These are phyloP conservation scores for Aspergillus steynii DNA, from an alignment of 495 filamentous ascomycete species.

Conservation along the genomic window DNA sequence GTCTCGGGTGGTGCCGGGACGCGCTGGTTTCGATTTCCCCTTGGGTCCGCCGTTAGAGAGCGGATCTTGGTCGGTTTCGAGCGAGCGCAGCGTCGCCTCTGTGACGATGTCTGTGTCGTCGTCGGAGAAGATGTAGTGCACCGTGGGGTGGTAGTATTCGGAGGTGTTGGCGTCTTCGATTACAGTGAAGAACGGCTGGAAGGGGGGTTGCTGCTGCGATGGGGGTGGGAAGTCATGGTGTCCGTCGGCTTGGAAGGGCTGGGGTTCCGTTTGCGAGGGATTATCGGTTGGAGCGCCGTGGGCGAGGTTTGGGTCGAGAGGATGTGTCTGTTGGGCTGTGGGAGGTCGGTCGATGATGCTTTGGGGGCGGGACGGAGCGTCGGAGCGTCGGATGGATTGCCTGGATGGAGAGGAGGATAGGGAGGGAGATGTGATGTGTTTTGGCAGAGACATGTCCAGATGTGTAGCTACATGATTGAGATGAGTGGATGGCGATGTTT, in stretches of 20 bases:
- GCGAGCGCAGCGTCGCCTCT: conserved; percentile 46
- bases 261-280: conserved; percentile 4
- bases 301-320: conserved; percentile 15
- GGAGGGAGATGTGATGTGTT: conserved; percentile 24
- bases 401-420: conserved; percentile 34
- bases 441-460: conserved; percentile 41
- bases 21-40: conserved; percentile 14
- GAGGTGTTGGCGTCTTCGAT: conserved; percentile 48
- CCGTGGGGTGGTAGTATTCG: conserved; percentile 69
- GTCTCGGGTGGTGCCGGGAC: conserved; percentile 17
- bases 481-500: conserved; percentile 21
- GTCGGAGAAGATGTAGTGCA: conserved; percentile 89
- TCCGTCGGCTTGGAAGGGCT: conserved; percentile 13
- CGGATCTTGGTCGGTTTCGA: conserved; percentile 36
- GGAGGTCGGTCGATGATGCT: conserved; percentile 25
- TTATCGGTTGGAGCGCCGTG: conserved; percentile 6
- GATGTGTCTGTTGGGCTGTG: conserved; percentile 20
- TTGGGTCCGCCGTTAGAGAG: conserved; percentile 16
- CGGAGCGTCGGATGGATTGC: conserved; percentile 26
- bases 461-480: conserved; percentile 35
- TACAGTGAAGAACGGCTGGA: conserved; percentile 56
- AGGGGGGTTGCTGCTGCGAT: conserved; percentile 18
- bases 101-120: conserved; percentile 69
- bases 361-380: conserved; percentile 22
- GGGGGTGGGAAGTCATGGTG: conserved; percentile 11